Evolutionary conservation across 179 eudicot species (phyloP).

Genomic region (Amaranthus tricolor): DNA sequence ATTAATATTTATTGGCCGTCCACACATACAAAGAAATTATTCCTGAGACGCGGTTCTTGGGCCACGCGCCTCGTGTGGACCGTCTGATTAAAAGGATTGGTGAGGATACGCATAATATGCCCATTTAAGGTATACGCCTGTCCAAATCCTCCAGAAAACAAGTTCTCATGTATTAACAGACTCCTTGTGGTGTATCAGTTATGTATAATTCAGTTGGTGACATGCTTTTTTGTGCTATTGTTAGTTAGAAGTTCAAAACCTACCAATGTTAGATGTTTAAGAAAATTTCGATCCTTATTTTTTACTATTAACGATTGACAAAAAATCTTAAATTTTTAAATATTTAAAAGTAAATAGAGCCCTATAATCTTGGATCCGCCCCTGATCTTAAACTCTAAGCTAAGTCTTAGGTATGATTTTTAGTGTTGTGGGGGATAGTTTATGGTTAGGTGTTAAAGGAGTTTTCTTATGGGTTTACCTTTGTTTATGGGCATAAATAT

Average conservation of each 20-base stretch:
- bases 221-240: no score
- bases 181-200: no score
- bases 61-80: constrained; percentile 25
- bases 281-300: no score
- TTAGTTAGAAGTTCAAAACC: no score
- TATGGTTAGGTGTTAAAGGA: constrained; percentile 20
- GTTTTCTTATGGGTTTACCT: constrained; percentile 18
- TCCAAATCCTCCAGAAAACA: no score
- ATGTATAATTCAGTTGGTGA: no score
- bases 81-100: constrained; percentile 27
- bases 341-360: no score
- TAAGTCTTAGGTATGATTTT: constrained; percentile 19
- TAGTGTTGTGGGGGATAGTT: constrained; percentile 26
- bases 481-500: constrained; percentile 29
- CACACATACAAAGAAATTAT: constrained; percentile 18
- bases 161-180: no score
- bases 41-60: constrained; percentile 20
- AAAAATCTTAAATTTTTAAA: no score
- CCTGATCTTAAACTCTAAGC: constrained; percentile 9
- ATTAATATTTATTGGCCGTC: constrained; percentile 25
- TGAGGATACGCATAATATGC: constrained; percentile 19
- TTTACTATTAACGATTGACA: no score
- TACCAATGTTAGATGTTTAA: no score
- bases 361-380: no score
- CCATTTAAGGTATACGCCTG: neutral